Conservation (phyloP, 345 rosid genomes). For the Cardamine chenopodiifolia region DNA sequence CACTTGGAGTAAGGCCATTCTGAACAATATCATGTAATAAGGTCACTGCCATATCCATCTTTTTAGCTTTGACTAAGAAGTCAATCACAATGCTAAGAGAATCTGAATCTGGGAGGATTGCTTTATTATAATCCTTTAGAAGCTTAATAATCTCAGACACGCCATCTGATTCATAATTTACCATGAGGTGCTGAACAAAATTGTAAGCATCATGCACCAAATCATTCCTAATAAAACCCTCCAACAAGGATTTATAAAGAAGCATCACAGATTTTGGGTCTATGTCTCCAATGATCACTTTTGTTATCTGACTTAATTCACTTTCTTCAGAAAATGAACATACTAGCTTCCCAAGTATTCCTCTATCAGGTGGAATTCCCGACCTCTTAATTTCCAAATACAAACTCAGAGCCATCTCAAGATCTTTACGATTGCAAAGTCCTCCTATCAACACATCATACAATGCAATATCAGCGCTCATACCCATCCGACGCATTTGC, state of each 20-base stretch:
- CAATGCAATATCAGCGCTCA: conserved; percentile 56
- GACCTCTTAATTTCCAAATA: conserved; percentile 61
- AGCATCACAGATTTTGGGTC: conserved; percentile 51
- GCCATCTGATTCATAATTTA: conserved; percentile 33
- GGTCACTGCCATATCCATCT: conserved; percentile 62
- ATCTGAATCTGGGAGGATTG: conserved; percentile 45
- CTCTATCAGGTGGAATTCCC: conserved; percentile 58
- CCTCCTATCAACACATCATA: conserved; percentile 79
- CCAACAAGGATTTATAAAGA: conserved; percentile 56
- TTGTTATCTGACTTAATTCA: conserved; percentile 46
- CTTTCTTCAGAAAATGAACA: conserved; percentile 58
- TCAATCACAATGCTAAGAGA: conserved; percentile 58
- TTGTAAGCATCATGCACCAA: conserved; percentile 56
- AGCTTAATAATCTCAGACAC: conserved; percentile 41
- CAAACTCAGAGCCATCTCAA: conserved; percentile 59
- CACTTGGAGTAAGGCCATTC: conserved; percentile 47
- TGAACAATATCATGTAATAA: conserved; percentile 60
- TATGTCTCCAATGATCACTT: conserved; percentile 50
- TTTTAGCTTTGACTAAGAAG: conserved; percentile 50
- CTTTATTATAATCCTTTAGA: conserved; percentile 44
- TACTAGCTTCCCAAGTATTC: conserved; percentile 58
- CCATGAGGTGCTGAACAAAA: conserved; percentile 53
- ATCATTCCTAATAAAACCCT: conserved; percentile 45
- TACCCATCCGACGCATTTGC: conserved; percentile 60
- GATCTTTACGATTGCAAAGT: conserved; percentile 56